These are phyloP conservation scores for Rhodotorula sp. DNA, from an alignment of 1,284 basidiomycete genomes.

Conservation along the genomic window DNA sequence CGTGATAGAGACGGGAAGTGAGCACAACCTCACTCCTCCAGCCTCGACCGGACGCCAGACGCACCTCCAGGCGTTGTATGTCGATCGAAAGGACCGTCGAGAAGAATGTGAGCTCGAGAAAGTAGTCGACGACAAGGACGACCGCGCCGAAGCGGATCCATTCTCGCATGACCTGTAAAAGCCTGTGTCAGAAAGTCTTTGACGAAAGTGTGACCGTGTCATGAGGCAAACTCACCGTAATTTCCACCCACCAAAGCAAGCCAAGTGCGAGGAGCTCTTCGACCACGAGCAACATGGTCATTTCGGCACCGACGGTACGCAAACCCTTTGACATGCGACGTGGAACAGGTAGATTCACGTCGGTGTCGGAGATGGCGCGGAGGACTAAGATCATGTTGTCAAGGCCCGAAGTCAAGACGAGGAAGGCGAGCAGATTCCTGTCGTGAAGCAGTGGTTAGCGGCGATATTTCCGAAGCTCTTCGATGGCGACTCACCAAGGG, in stretches of 20 bases:
- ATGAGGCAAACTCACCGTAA: constrained; percentile 45
- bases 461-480: too few relatives aligned
- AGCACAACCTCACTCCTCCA: too few relatives aligned
- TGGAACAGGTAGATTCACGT: constrained; percentile 84
- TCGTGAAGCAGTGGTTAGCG: constrained; percentile 8
- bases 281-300: constrained; percentile 83
- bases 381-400: constrained; percentile 96
- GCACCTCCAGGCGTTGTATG: constrained; percentile 78
- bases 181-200: background rate
- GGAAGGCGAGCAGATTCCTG: constrained; percentile 74
- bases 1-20: background rate
- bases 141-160: constrained; percentile 93
- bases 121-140: constrained; percentile 93
- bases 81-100: constrained; percentile 85
- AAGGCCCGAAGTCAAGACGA: constrained; percentile 91
- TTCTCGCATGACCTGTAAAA: constrained; percentile 70
- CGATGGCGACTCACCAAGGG: constrained; percentile 61
- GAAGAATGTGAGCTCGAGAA: constrained; percentile 88
- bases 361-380: constrained; percentile 80
- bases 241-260: constrained; percentile 63
- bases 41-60: constrained; percentile 37
- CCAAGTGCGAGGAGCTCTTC: constrained; percentile 76
- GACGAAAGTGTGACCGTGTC: constrained; percentile 54
- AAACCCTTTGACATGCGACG: constrained; percentile 87
- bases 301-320: constrained; percentile 80